Percentiles rank a stretch among this genome's conserved stretches.
These are phyloP conservation scores for Endoconidiophora laricicola DNA, from an alignment of 2,329 filamentous ascomycete genomes.

Conservation along the genomic window DNA sequence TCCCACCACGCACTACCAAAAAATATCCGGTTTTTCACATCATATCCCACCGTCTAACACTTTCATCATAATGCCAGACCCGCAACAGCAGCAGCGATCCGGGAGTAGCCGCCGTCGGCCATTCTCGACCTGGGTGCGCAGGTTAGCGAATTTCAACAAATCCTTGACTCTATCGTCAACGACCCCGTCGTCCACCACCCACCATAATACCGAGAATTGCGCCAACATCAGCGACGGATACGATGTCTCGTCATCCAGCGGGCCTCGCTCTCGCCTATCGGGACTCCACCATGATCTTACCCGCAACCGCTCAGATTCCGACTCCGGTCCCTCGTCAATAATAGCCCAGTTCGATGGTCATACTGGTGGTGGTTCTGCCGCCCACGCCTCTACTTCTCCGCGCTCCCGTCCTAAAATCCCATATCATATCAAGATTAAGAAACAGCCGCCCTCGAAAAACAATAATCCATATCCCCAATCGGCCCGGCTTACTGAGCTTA, in stretches of 20 bases:
- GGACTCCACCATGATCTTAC: slow-evolving; percentile 5
- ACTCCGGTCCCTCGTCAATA: background rate
- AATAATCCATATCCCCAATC: slow-evolving; percentile 92
- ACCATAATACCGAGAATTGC: slow-evolving; percentile 15
- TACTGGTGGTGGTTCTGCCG: background rate
- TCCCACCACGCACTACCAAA: background rate
- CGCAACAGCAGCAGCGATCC: slow-evolving; percentile 9
- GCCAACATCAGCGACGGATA: slow-evolving; percentile 14
- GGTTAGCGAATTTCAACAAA: slow-evolving; percentile 69
- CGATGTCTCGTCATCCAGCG: background rate
- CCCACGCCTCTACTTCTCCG: background rate
- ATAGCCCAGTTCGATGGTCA: background rate
- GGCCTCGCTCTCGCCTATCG: slow-evolving; percentile 4
- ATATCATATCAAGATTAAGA: slow-evolving; percentile 13
- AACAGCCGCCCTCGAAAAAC: slow-evolving; percentile 39
- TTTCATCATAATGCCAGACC: slow-evolving; percentile 1
- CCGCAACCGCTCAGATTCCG: slow-evolving; percentile 9
- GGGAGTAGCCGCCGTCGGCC: slow-evolving; percentile 50
- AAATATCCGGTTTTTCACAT: background rate
- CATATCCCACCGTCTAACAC: background rate
- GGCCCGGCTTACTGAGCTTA: slow-evolving; percentile 30
- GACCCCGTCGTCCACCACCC: slow-evolving; percentile 21
- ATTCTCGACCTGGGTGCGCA: slow-evolving; percentile 89
- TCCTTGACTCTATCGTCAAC: slow-evolving; percentile 26
- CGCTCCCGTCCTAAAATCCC: slow-evolving; percentile 8